Evolutionary conservation across 441 rosid genomes (phyloP), one percentile per base, ranked within the genome.

Genomic region (Breynia disticha): DNA sequence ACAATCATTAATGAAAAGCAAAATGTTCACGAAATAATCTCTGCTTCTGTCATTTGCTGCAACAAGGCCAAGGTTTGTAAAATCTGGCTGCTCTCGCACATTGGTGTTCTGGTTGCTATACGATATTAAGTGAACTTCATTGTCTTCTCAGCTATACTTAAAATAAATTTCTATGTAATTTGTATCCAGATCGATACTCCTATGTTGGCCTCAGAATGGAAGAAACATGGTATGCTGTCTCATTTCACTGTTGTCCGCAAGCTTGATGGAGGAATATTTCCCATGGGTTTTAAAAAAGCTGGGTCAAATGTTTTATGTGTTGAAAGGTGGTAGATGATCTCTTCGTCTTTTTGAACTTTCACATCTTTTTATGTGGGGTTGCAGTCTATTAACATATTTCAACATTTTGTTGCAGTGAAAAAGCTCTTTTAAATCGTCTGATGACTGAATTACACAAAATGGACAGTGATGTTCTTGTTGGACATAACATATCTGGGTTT

Each of bases 401-500:
- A 41, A 58, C 37, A 55, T 60, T 58, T 32, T 72, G 56, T 68
- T 76, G 77, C 84, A 87, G 97, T 68, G 97, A 93, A 72, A 83
- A 96, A 76, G 96, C 97, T 67, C 72, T 93, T 66, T 60, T 93
- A 69, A 89, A 79, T 68, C 80, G 97, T 55, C 66, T 89, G 74
- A 84, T 93, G 96, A 71, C 74, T 65, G 91, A 83, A 65, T 77
- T 93, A 61, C 66, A 80, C 81, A 80, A 84, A 67, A 61, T 93
- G 80, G 99, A 93, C 62, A 86, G 84, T 41, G 99, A 93, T 77
- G 78, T 93, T 80, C 88, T 93, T 57, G 84, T 89, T 56, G 99
- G 99, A 32, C 99, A 93, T 73, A 93, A 93, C 66, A 74, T 89
- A 77, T 93, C 97, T 72, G 93, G 99, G 54, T 93, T 86, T 83